A percentile compares a stretch with the other conserved stretches of the same genome.
Evolutionary conservation across 257 asterid genomes (phyloP).

Genomic region (Lithospermum erythrorhizon): DNA sequence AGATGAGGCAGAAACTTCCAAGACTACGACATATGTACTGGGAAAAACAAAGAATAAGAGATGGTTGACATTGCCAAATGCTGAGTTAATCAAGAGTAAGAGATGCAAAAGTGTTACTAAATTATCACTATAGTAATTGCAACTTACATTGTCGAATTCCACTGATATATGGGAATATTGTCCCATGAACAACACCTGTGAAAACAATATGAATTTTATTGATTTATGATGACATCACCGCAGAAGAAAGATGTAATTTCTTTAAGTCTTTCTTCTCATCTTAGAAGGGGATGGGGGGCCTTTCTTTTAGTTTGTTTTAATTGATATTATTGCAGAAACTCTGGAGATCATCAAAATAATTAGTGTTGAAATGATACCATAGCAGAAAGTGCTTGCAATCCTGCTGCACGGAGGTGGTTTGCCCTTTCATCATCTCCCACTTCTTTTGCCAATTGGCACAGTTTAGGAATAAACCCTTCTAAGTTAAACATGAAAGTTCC

Average conservation of each 20-base stretch:
- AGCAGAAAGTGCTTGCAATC: constrained; percentile 76
- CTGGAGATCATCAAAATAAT: not conserved
- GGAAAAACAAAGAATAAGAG: not conserved
- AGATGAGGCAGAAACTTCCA: not conserved
- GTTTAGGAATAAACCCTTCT: constrained; percentile 77
- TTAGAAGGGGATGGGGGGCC: not conserved
- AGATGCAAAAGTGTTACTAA: not conserved
- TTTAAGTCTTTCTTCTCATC: not conserved
- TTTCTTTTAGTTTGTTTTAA: not conserved
- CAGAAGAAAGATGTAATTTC: not conserved
- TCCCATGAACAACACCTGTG: constrained; percentile 96
- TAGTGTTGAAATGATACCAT: constrained; percentile 39
- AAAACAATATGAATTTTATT: constrained; percentile 7
- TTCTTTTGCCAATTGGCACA: constrained; percentile 90
- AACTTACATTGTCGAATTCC: constrained; percentile 80
- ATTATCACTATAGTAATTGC: not conserved
- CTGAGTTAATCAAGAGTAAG: not conserved
- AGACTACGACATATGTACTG: not conserved
- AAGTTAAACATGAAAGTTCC: constrained; percentile 82
- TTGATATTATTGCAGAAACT: not conserved
- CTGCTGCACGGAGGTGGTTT: constrained; percentile 49
- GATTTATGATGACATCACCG: not conserved
- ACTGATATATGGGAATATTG: constrained; percentile 78
- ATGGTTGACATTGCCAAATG: not conserved
- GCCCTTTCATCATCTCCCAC: constrained; percentile 69